Conservation (phyloP, 2,329 filamentous ascomycete genomes). For the Myotisia sp. region DNA sequence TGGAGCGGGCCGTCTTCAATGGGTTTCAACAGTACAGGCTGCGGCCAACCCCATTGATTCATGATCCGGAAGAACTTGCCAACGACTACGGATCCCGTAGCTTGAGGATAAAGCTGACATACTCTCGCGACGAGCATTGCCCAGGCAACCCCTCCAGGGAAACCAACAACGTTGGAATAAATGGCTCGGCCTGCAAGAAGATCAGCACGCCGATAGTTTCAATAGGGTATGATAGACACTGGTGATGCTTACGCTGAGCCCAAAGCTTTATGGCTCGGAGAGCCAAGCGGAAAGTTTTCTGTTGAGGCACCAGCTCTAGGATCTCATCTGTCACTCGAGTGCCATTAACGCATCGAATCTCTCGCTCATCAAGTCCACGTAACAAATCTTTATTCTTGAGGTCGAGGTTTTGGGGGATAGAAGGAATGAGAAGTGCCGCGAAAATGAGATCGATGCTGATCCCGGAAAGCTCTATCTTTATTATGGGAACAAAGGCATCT, state of each 20-base stretch:
- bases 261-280: slow-evolving; percentile 89
- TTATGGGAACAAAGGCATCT: slow-evolving; percentile 89
- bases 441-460: slow-evolving; percentile 95
- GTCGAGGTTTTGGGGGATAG: slow-evolving; percentile 58
- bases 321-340: slow-evolving; percentile 92
- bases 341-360: slow-evolving; percentile 81
- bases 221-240: not conserved
- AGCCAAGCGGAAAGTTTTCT: slow-evolving; percentile 77
- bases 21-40: slow-evolving; percentile 77
- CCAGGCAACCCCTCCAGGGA: slow-evolving; percentile 93
- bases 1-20: slow-evolving; percentile 71
- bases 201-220: slow-evolving; percentile 1
- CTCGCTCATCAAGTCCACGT: slow-evolving; percentile 70
- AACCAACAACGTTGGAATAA: slow-evolving; percentile 92
- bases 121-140: slow-evolving; percentile 93
- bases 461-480: slow-evolving; percentile 81
- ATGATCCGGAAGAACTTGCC: slow-evolving; percentile 92
- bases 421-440: slow-evolving; percentile 56
- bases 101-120: slow-evolving; percentile 90
- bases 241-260: slow-evolving; percentile 51
- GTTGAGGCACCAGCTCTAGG: slow-evolving; percentile 71
- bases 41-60: slow-evolving; percentile 82
- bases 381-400: slow-evolving; percentile 74
- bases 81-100: slow-evolving; percentile 74
- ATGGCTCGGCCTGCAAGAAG: slow-evolving; percentile 53